Percentiles rank a stretch among this genome's conserved stretches.
Evolutionary conservation across 768 basidiomycete species (phyloP).

Genomic region (Leccinellum albellum): DNA sequence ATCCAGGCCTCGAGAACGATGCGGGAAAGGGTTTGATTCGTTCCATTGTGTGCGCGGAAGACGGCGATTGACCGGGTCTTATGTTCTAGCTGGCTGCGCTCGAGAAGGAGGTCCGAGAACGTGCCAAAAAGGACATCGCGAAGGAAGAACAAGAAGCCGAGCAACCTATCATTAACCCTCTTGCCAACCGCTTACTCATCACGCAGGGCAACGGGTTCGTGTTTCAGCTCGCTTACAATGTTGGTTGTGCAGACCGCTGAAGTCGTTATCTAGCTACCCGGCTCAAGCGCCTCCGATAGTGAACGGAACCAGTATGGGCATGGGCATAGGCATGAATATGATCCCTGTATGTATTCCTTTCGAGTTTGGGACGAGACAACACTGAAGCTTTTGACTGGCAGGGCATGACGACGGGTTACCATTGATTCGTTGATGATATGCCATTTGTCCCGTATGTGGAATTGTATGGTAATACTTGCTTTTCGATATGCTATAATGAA

Average conservation of each 20-base stretch:
- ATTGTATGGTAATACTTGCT: constrained; percentile 26
- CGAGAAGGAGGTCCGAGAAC: constrained; percentile 88
- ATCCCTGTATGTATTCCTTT: constrained; percentile 48
- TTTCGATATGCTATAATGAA: constrained; percentile 27
- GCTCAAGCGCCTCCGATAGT: constrained; percentile 58
- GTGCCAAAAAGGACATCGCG: constrained; percentile 78
- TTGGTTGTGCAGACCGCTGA: constrained; percentile 1
- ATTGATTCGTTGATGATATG: constrained; percentile 22
- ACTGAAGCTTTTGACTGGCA: constrained; percentile 21
- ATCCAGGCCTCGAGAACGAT: constrained; percentile 82
- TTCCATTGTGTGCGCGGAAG: background rate
- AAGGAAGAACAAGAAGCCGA: constrained; percentile 90
- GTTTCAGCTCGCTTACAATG: background rate
- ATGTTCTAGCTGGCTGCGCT: constrained; percentile 60
- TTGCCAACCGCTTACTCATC: constrained; percentile 51
- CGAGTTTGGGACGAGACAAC: background rate
- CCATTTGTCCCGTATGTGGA: constrained; percentile 7
- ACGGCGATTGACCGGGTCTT: constrained; percentile 4
- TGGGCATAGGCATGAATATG: constrained; percentile 45
- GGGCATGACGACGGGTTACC: constrained; percentile 72
- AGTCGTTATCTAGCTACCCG: constrained; percentile 42
- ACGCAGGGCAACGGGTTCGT: constrained; percentile 69
- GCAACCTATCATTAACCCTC: constrained; percentile 83
- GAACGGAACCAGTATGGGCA: constrained; percentile 49
- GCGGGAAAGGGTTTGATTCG: constrained; percentile 61